These are phyloP conservation scores for Voacanga thouarsii DNA, from an alignment of 257 asterid genomes.

Conservation along the genomic window DNA sequence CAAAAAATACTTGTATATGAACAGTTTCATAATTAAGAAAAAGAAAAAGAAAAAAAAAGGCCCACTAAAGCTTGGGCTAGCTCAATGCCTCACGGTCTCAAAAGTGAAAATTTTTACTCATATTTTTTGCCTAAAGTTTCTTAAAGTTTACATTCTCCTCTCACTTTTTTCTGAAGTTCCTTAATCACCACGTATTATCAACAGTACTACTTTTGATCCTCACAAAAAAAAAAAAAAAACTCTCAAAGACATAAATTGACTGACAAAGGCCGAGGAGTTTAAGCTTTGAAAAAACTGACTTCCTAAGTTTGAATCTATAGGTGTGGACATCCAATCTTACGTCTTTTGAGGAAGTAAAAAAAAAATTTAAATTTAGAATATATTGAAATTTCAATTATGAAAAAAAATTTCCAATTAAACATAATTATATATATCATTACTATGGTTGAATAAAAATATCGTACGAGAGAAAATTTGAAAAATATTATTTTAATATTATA, in stretches of 20 bases:
- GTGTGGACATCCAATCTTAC: no score
- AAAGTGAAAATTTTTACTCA: not conserved
- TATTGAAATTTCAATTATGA: not conserved
- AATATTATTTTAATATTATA: no score
- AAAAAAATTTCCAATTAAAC: not conserved
- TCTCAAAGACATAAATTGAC: no score
- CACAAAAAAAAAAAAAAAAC: no score
- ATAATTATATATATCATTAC: not conserved
- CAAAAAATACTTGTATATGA: not conserved
- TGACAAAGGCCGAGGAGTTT: no score
- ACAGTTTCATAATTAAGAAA: not conserved
- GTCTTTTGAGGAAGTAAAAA: no score
- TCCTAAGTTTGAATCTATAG: no score
- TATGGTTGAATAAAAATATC: not conserved
- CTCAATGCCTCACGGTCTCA: not conserved
- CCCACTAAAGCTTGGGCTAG: slow-evolving; percentile 13
- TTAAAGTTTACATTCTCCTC: not conserved
- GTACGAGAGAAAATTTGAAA: no score
- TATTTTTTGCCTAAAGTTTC: not conserved
- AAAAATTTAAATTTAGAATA: not conserved
- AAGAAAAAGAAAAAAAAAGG: not conserved
- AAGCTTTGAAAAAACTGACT: no score
- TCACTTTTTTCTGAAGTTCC: not conserved
- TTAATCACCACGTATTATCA: slow-evolving; percentile 14
- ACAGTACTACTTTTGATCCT: not conserved